Evolutionary conservation across 1,284 basidiomycete species (phyloP).

Genomic region (Trametes versicolor): DNA sequence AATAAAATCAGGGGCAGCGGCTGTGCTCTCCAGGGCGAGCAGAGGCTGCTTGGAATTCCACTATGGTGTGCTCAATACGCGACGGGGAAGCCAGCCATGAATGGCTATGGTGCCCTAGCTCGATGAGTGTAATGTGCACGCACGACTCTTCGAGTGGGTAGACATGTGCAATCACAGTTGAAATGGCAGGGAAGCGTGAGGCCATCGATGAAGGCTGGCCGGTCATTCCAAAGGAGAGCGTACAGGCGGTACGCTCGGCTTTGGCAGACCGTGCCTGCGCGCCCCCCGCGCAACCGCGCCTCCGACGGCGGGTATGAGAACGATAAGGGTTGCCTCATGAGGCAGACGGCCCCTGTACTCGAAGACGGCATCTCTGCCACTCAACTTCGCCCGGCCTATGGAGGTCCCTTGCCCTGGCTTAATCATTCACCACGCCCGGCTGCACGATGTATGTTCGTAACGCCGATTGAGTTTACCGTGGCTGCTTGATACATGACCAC

Average conservation of each 20-base stretch:
- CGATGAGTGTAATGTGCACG: too few relatives aligned
- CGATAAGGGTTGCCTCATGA: neutral
- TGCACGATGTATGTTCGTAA: slow-evolving; percentile 1
- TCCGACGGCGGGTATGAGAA: neutral
- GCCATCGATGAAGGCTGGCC: too few relatives aligned
- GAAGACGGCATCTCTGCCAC: slow-evolving; percentile 1
- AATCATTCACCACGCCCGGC: neutral
- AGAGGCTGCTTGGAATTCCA: neutral
- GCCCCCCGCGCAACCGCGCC: neutral
- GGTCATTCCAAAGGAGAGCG: too few relatives aligned
- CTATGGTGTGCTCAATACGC: neutral
- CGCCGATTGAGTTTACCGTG: slow-evolving; percentile 15
- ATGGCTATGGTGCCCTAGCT: too few relatives aligned
- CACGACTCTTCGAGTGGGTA: too few relatives aligned
- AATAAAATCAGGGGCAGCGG: slow-evolving; percentile 22
- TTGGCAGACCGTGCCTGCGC: neutral
- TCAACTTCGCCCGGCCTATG: slow-evolving; percentile 5
- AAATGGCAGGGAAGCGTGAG: too few relatives aligned
- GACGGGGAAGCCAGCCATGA: too few relatives aligned
- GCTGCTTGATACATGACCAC: neutral
- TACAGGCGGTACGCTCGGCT: neutral
- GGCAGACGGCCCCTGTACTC: neutral
- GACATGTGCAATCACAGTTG: too few relatives aligned
- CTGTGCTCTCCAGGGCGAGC: slow-evolving; percentile 13
- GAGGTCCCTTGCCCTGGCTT: slow-evolving; percentile 13